A percentile compares a stretch with the other conserved stretches of the same genome.
phyloP scores from a whole-genome alignment of 75 land plant species.

The Sequoiadendron giganteum region DNA sequence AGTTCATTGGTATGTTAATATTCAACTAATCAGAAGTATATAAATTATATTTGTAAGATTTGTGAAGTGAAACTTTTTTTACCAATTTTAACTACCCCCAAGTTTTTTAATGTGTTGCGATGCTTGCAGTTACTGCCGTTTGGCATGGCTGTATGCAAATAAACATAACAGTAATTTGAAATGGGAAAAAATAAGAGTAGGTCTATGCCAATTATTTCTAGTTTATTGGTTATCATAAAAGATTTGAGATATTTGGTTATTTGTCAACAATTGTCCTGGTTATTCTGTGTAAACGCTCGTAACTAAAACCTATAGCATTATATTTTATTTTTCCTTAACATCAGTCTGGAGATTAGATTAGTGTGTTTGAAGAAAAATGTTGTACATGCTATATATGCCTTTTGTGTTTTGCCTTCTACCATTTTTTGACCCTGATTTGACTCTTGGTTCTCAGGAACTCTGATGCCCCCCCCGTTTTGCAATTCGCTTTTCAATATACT shows the following conservation, averaged over 20 bases:
- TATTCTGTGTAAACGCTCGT: background rate
- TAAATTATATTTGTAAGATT: background rate
- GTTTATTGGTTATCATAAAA: background rate
- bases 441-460: constrained; percentile 46
- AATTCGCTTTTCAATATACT: constrained; percentile 94
- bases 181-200: background rate
- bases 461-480: constrained; percentile 73
- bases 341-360: background rate
- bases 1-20: no score
- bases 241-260: background rate
- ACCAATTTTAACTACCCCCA: background rate
- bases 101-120: background rate
- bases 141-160: background rate
- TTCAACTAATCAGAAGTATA: background rate
- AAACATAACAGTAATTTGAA: background rate
- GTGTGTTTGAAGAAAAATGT: background rate
- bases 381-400: background rate
- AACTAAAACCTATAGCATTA: background rate
- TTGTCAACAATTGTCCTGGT: background rate
- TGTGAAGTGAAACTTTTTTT: background rate
- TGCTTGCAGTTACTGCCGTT: background rate
- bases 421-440: constrained; percentile 2
- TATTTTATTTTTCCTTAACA: background rate
- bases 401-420: background rate
- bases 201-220: background rate